A percentile compares a stretch with the other conserved stretches of the same genome.
Conservation (phyloP, 1,284 basidiomycete genomes). For the Leucoagaricus sp. region DNA sequence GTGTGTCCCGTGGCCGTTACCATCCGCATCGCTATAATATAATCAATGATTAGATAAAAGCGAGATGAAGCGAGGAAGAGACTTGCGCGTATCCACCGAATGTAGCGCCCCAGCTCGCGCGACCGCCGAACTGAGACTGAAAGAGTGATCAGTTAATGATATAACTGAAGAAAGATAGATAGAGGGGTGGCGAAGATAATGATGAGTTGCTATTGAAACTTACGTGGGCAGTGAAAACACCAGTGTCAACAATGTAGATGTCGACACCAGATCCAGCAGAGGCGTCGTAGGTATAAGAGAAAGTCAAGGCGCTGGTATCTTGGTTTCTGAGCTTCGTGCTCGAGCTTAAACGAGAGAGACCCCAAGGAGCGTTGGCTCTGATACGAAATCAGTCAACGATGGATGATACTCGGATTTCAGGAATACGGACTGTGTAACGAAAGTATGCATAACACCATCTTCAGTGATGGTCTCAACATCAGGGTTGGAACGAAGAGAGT, state of each 20-base stretch:
- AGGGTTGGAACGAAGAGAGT: conserved; percentile 59
- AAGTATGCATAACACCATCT: conserved; percentile 58
- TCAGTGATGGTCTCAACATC: conserved; percentile 72
- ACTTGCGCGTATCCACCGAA: conserved; percentile 25
- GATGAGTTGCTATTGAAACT: conserved; percentile 7
- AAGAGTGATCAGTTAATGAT: not conserved
- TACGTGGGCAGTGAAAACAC: conserved; percentile 26
- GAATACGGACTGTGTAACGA: conserved; percentile 24
- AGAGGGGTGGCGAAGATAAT: no score
- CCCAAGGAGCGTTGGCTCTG: conserved; percentile 34
- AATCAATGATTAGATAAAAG: conserved; percentile 20
- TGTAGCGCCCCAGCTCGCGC: conserved; percentile 68
- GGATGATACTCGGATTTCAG: not conserved
- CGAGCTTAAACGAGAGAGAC: conserved; percentile 32
- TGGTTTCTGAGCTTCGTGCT: conserved; percentile 17
- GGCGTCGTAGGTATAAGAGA: conserved; percentile 33
- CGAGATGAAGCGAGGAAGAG: not conserved
- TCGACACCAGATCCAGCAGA: conserved; percentile 36
- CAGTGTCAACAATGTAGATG: conserved; percentile 34
- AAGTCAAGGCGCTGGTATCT: conserved; percentile 23
- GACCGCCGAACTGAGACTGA: conserved; percentile 64
- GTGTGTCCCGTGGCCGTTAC: conserved; percentile 54
- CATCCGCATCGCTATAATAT: conserved; percentile 51
- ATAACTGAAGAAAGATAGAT: no score
- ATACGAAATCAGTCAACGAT: not conserved